Conservation (phyloP, 164 flowering plant species). For the Kingdonia uniflora region DNA sequence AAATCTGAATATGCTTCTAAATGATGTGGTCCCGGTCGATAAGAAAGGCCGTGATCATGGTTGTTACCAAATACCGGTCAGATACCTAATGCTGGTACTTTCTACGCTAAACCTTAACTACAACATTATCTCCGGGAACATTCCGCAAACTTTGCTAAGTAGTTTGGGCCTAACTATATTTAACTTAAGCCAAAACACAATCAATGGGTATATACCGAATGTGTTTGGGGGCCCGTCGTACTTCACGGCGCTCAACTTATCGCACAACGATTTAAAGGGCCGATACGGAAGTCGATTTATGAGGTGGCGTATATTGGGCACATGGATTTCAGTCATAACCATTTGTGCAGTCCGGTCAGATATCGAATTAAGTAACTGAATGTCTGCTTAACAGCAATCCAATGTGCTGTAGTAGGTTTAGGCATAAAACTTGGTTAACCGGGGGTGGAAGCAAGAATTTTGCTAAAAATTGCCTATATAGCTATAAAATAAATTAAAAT, state of each 20-base stretch:
- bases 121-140: conserved; percentile 44
- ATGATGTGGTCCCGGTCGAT: no score
- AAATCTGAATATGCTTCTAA: no score
- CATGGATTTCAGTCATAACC: conserved; percentile 79
- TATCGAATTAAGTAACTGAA: no score
- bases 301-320: conserved; percentile 65
- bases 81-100: conserved; percentile 72
- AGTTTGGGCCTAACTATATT: conserved; percentile 41
- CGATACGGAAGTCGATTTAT: conserved; percentile 51
- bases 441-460: no score
- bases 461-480: no score
- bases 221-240: conserved; percentile 60
- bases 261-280: conserved; percentile 50
- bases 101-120: conserved; percentile 64
- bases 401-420: no score
- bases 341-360: conserved; percentile 67
- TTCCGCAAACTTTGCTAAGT: conserved; percentile 44
- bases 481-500: no score
- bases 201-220: conserved; percentile 68
- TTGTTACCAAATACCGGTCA: no score
- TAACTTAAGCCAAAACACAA: conserved; percentile 56
- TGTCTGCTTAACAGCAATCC: no score
- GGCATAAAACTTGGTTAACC: no score
- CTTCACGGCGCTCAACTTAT: conserved; percentile 58
- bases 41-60: no score